Base-by-base conservation (phyloP, 139 green algal genomes). In the Coelastrella sp. region DNA sequence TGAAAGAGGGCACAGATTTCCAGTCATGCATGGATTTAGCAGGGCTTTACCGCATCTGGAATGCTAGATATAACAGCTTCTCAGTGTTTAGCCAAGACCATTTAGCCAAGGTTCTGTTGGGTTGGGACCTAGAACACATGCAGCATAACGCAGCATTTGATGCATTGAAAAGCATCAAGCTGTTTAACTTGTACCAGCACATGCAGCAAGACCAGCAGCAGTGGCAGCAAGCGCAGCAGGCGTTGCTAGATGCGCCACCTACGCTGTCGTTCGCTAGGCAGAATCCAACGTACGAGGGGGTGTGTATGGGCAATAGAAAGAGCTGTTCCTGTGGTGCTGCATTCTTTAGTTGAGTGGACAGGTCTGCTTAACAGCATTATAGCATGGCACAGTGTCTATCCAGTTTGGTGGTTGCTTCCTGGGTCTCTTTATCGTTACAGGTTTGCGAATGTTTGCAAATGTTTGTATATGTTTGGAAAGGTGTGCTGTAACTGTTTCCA, bases 231-330 rank as follows among this genome's bases (percentile, higher is more conserved):
- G 94, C 95, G 23, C 94, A 98, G 87, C 20, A 83, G 17, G 92
- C 92, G 20, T 87, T 99, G 73, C 89, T 99, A 74, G 92, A 92
- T 5, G 84, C 86, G 0, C 86, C 92, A 4, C 92, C 94, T 4
- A 82, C 91, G 16, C 92, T 94, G 13, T 97, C 93, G 0, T 99
- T 99, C 93, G 95, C 97, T 0, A 95, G 94, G 75, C 83, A 87
- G 7, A 92, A 98, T 89, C 96, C 96, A 4, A 90, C 73, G 0
- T 99, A 94, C 89, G 97, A 99, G 65, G 97, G 97, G 0, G 95
- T 98, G 22, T 99, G 97, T 93, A 98, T 98, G 97, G 97, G 97
- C 78, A 98, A 99, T 92, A 90, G 96, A 6, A 97, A 94, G 68
- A 97, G 92, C 5, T 99, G 97, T 88, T 93, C 88, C 3, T 99